Evolutionary conservation across 163 green algal genomes (phyloP).

Genomic region (Trebouxiophyceae sp.): DNA sequence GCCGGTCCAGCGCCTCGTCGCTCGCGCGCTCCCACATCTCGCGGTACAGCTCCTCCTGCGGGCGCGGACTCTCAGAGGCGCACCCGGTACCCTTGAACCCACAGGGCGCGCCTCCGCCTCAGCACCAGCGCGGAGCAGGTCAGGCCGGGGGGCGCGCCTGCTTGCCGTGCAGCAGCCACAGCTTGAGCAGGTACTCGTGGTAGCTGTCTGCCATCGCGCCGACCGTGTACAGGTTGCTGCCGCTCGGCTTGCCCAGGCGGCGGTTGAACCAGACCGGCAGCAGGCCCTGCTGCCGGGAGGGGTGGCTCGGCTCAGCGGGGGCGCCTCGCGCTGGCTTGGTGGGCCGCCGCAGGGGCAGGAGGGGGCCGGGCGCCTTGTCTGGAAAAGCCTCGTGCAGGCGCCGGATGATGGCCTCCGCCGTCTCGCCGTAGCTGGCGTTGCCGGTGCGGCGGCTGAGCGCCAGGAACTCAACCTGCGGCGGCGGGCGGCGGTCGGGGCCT

Average conservation of each 20-base stretch:
- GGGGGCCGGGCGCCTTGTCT: neutral
- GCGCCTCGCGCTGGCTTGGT: too few species aligned
- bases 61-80: too few species aligned
- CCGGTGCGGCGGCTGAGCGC: conserved; percentile 6
- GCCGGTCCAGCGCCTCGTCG: conserved; percentile 27
- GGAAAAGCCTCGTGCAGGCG: conserved; percentile 2
- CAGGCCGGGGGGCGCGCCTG: conserved; percentile 2
- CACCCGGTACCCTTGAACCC: too few species aligned
- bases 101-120: too few species aligned
- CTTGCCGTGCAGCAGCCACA: conserved; percentile 18
- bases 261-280: conserved; percentile 18
- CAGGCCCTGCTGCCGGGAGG: conserved; percentile 8
- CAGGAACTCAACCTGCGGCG: conserved; percentile 17
- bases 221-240: conserved; percentile 12
- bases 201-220: conserved; percentile 62
- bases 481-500: too few species aligned
- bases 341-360: too few species aligned
- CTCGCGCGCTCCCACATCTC: conserved; percentile 35
- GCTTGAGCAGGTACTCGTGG: conserved; percentile 97
- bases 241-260: neutral
- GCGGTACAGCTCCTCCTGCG: conserved; percentile 20
- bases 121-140: neutral
- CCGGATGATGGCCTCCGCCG: neutral
- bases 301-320: too few species aligned
- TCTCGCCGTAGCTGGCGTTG: conserved; percentile 10